phyloP scores from a whole-genome alignment of 768 basidiomycete species.

The Lactarius psammicola region DNA sequence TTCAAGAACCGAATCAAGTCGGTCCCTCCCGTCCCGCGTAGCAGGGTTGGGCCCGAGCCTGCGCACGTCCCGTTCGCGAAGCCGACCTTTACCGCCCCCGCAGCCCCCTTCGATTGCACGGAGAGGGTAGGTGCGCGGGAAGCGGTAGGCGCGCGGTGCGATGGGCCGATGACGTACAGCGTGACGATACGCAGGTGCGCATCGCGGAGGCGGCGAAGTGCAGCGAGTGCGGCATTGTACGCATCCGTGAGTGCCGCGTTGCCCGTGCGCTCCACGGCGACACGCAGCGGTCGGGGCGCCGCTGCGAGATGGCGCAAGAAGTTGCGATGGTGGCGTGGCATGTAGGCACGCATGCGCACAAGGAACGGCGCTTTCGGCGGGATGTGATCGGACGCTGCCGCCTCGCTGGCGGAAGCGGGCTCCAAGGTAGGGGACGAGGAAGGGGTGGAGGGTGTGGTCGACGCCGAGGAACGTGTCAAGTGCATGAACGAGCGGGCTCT shows the following conservation, averaged over 20 bases:
- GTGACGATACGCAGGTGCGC: constrained; percentile 57
- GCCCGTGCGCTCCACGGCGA: constrained; percentile 37
- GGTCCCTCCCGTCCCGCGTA: constrained; percentile 59
- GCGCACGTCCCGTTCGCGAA: background rate
- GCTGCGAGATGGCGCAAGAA: constrained; percentile 53
- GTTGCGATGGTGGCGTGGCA: constrained; percentile 58
- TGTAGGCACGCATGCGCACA: constrained; percentile 55
- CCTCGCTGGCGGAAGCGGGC: background rate
- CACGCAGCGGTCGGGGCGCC: constrained; percentile 48
- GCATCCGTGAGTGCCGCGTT: constrained; percentile 36
- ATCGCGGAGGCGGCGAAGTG: constrained; percentile 57
- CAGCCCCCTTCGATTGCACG: background rate
- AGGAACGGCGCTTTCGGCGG: constrained; percentile 40
- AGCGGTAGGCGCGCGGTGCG: constrained; percentile 33
- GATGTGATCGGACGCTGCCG: background rate
- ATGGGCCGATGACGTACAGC: constrained; percentile 54
- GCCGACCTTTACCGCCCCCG: background rate
- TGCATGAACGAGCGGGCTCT: constrained; percentile 58
- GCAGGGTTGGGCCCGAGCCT: constrained; percentile 9
- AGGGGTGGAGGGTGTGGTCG: constrained; percentile 40
- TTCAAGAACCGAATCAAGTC: constrained; percentile 56
- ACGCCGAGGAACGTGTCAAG: constrained; percentile 54
- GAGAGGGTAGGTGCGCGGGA: too few species aligned
- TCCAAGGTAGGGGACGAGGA: constrained; percentile 15
- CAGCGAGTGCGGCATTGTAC: constrained; percentile 50